Base-by-base conservation (phyloP, 306 rosid species). In the Cicer pinnatifidum region DNA sequence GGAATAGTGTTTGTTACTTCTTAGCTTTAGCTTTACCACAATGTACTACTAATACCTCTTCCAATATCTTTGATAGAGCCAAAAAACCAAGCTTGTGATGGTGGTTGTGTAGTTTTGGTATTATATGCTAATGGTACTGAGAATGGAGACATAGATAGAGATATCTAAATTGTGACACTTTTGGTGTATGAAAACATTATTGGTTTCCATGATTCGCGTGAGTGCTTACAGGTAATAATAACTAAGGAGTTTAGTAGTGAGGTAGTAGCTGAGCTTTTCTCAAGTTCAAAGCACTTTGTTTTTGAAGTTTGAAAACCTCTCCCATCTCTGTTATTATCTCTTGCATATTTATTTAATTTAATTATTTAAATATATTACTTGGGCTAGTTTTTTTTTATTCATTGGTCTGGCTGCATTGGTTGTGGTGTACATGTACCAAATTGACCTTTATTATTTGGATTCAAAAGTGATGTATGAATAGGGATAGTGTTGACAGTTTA, bases 181-280 rank as follows among this genome's bases (percentile, higher is more conserved):
- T 53, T 53, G 23, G 80, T 52, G 78, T n/a, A 51, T 67, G 69
- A 33, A 72, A 72, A 69, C 72, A 70, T 73, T 69, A 75, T 58
- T 85, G 85, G 82, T 61, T 75, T 86, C 75, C 85, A 86, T 83
- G 84, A 82, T 52, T 69, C 41, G 73, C 57, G 72, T 73, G 77
- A 41, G 20, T 70, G 77, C 64, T 78, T 66, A 3, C n/a, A 75
- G 78, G 67, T 72, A 79, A 67, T 73, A 68, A 75, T 73, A 59
- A 69, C 64, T 11, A 77, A 58, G 10, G 68, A 61, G 84, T 71
- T 70, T 46, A 54, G 73, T 38, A 61, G 81, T 57, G 73, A 10
- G 46, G 80, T 71, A 68, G 77, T 71, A 71, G 82, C 67, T 72
- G 78, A 82, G 77, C 82, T n/a, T 67, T 67, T 73, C 43, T 43